Evolutionary conservation across 768 basidiomycete species (phyloP).

Genomic region (Tubosaeta brunneosetosa): DNA sequence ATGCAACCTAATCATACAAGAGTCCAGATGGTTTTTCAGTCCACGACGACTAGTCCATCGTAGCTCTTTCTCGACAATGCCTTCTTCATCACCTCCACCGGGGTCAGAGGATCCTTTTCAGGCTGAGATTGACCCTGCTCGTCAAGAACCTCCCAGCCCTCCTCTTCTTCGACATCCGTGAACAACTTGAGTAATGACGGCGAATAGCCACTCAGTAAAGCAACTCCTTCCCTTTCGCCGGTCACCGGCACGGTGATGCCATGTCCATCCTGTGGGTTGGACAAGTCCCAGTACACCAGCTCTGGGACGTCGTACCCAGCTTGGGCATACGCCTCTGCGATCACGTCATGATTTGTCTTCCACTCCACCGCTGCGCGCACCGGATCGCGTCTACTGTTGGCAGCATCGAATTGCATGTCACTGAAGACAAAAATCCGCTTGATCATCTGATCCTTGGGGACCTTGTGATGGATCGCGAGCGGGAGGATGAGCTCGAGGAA

Average conservation of each 20-base stretch:
- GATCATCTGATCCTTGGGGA: slow-evolving; percentile 70
- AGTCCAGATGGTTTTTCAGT: slow-evolving; percentile 5
- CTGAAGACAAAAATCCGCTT: slow-evolving; percentile 72
- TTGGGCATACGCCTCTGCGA: slow-evolving; percentile 48
- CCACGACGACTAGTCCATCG: slow-evolving; percentile 37
- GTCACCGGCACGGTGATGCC: slow-evolving; percentile 44
- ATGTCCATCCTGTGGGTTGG: slow-evolving; percentile 12
- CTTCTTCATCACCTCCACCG: slow-evolving; percentile 44
- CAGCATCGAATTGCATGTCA: slow-evolving; percentile 71
- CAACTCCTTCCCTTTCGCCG: slow-evolving; percentile 55
- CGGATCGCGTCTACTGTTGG: not conserved
- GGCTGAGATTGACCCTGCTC: slow-evolving; percentile 19
- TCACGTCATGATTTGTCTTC: slow-evolving; percentile 59
- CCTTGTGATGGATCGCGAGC: slow-evolving; percentile 49
- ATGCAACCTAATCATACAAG: not conserved
- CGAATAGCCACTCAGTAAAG: slow-evolving; percentile 67
- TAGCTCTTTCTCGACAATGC: slow-evolving; percentile 47
- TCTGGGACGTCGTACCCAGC: slow-evolving; percentile 72
- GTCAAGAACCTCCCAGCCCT: slow-evolving; percentile 36
- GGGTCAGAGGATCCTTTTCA: slow-evolving; percentile 35
- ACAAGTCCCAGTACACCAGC: slow-evolving; percentile 70
- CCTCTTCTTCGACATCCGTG: slow-evolving; percentile 48
- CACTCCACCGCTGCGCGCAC: slow-evolving; percentile 26
- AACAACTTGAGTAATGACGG: slow-evolving; percentile 68
- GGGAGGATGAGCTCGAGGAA: slow-evolving; percentile 61